Evolutionary conservation across 164 flowering plant species (phyloP).

Genomic region (Liquidambar formosana): DNA sequence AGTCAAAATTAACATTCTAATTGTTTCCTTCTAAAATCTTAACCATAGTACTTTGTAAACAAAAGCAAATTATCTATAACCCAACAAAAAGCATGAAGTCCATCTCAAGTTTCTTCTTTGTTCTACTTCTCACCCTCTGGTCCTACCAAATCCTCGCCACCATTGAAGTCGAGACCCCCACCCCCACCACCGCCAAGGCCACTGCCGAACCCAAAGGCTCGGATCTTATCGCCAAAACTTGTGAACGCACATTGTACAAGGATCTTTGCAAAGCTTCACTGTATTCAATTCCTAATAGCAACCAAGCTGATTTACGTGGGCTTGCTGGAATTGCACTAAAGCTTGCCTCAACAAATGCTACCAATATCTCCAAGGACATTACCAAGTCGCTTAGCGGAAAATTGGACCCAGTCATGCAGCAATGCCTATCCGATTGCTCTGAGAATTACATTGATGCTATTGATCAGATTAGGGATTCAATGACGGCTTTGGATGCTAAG

Average conservation of each 20-base stretch:
- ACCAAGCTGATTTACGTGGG: background rate
- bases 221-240: background rate
- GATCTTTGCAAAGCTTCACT: conserved; percentile 2
- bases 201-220: too few relatives aligned
- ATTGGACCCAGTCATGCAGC: background rate
- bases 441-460: conserved; percentile 22
- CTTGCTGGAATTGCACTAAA: conserved; percentile 10
- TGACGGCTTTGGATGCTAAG: conserved; percentile 8
- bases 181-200: too few relatives aligned
- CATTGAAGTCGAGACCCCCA: too few relatives aligned
- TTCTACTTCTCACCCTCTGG: background rate
- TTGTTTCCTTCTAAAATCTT: too few relatives aligned
- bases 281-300: background rate
- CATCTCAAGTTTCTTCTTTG: background rate
- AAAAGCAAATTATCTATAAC: background rate
- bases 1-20: background rate
- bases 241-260: conserved; percentile 1
- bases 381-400: background rate
- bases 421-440: conserved; percentile 15
- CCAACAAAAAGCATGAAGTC: background rate
- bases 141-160: background rate
- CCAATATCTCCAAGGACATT: background rate
- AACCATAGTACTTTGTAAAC: too few relatives aligned
- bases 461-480: conserved; percentile 17
- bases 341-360: conserved; percentile 7